These are phyloP conservation scores for Oryza glumipatula DNA, from an alignment of 176 grass and related monocot species.

Conservation along the genomic window DNA sequence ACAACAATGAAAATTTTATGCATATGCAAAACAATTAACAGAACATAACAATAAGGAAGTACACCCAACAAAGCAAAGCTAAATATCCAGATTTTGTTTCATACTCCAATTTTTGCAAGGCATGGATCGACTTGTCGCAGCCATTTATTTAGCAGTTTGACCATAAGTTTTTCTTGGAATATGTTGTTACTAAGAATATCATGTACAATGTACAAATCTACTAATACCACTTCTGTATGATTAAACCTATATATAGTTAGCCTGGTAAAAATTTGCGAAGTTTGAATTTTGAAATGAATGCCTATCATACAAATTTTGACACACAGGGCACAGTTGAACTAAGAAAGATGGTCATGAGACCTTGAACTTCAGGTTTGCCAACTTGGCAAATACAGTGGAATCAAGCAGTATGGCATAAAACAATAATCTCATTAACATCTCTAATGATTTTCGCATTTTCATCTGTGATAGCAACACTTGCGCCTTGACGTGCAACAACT, in stretches of 20 bases:
- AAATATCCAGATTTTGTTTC: slow-evolving; percentile 1
- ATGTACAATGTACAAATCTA: too few species aligned
- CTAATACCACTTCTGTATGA: too few species aligned
- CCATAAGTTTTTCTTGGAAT: not conserved
- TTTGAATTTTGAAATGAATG: too few species aligned
- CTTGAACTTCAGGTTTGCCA: slow-evolving; percentile 1
- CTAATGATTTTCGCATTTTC: slow-evolving; percentile 5
- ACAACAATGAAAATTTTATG: not conserved
- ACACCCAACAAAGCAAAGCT: slow-evolving; percentile 20
- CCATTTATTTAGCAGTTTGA: not conserved
- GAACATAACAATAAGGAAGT: not conserved
- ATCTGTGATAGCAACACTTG: not conserved
- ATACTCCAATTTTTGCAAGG: not conserved
- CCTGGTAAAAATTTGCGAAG: too few species aligned
- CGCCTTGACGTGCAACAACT: not conserved
- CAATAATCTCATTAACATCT: not conserved
- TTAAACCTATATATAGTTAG: too few species aligned
- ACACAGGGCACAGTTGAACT: not conserved
- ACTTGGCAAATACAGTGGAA: not conserved
- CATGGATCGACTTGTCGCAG: not conserved
- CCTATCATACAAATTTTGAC: too few species aligned
- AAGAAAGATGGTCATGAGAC: not conserved
- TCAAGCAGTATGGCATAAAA: not conserved
- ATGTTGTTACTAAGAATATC: not conserved
- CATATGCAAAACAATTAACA: slow-evolving; percentile 18